phyloP scores from a whole-genome alignment of 2,329 filamentous ascomycete species.

The Dactylonectria macrodidyma region DNA sequence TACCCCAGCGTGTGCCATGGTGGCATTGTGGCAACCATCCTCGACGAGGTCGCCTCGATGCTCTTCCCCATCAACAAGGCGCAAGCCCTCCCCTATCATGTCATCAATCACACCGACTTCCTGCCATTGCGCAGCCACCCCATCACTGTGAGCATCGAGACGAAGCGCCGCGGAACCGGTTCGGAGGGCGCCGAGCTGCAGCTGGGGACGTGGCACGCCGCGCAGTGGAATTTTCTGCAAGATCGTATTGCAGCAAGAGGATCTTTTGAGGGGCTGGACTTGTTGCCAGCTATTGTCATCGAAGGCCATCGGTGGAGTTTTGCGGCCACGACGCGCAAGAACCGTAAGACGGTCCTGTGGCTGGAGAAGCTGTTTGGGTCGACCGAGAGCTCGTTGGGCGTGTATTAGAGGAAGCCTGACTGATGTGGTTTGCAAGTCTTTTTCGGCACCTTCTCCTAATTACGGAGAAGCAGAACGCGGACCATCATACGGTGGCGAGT shows the following conservation, averaged over 20 bases:
- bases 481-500: no score
- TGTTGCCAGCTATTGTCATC: neutral
- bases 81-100: neutral
- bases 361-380: neutral
- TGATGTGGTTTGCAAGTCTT: no score
- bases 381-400: neutral
- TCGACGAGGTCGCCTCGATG: no score
- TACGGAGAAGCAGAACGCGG: no score
- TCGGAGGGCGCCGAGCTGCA: constrained; percentile 8
- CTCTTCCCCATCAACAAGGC: no score
- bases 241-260: neutral
- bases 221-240: constrained; percentile 12
- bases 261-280: neutral
- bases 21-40: no score
- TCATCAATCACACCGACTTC: constrained; percentile 22
- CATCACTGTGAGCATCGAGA: constrained; percentile 14
- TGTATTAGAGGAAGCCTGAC: neutral
- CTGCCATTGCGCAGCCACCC: neutral
- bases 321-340: neutral
- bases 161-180: constrained; percentile 1
- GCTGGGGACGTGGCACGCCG: constrained; percentile 14
- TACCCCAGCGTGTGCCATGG: no score
- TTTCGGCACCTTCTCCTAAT: no score
- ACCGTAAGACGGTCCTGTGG: neutral
- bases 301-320: neutral